These are phyloP conservation scores for Heliamphora exappendiculata DNA, from an alignment of 148 eudicot genomes.

Conservation along the genomic window DNA sequence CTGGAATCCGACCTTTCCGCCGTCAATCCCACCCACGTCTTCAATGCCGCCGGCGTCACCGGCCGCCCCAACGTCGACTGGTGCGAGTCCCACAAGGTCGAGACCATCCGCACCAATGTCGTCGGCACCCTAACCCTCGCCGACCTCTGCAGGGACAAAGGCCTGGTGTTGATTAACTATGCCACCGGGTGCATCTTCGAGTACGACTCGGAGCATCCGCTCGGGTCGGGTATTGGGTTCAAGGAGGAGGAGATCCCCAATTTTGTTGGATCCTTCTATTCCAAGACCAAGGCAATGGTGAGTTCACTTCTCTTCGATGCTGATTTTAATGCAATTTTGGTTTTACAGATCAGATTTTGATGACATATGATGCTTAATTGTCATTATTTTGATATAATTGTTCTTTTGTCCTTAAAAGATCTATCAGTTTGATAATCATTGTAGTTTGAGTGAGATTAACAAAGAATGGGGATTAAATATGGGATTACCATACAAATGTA, in stretches of 20 bases:
- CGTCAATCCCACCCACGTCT: constrained; percentile 61
- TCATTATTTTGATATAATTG: background rate
- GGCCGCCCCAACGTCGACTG: constrained; percentile 86
- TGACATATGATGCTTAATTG: background rate
- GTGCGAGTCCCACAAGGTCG: constrained; percentile 78
- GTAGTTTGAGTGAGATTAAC: no score
- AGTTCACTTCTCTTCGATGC: background rate
- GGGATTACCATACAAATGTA: no score
- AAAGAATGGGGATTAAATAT: no score
- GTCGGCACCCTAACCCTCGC: constrained; percentile 74
- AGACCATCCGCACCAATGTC: constrained; percentile 75
- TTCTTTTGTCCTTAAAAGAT: no score
- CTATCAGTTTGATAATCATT: no score
- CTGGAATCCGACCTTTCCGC: constrained; percentile 43
- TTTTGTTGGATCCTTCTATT: constrained; percentile 66
- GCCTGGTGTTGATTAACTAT: constrained; percentile 47
- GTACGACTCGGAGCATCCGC: constrained; percentile 54
- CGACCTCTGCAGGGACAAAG: constrained; percentile 58
- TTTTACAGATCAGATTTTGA: background rate
- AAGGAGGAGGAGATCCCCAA: constrained; percentile 75
- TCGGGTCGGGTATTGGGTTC: constrained; percentile 71
- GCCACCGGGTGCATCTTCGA: constrained; percentile 89
- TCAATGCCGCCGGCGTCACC: constrained; percentile 88
- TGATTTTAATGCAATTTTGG: background rate
- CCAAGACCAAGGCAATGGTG: constrained; percentile 96